phyloP scores from a whole-genome alignment of 2,329 filamentous ascomycete species.

The Fusarium citri region DNA sequence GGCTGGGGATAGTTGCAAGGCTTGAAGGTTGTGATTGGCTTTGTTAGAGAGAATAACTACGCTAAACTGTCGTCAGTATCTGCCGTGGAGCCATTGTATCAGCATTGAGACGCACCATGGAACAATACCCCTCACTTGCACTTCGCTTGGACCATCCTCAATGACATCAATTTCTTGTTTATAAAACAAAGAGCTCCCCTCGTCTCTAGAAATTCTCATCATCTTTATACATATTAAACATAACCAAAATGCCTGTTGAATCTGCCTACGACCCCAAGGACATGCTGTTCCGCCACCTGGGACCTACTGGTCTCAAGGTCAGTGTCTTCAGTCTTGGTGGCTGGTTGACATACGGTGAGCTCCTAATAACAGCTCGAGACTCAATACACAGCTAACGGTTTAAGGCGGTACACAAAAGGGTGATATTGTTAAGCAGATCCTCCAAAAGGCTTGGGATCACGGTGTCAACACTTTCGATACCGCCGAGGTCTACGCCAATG shows the following conservation, averaged over 20 bases:
- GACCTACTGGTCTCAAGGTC: constrained; percentile 45
- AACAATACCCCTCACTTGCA: constrained; percentile 24
- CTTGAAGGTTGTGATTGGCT: constrained; percentile 10
- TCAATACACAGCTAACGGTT: not conserved
- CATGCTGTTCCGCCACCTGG: constrained; percentile 46
- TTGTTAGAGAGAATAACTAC: not conserved
- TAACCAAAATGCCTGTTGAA: constrained; percentile 37
- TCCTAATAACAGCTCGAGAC: no score
- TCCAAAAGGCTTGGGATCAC: constrained; percentile 69
- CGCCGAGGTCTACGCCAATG: constrained; percentile 68
- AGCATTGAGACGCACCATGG: not conserved
- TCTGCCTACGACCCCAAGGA: constrained; percentile 44
- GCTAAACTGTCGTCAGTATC: constrained; percentile 26
- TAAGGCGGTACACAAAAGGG: constrained; percentile 67
- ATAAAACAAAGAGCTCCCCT: constrained; percentile 5
- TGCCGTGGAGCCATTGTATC: constrained; percentile 28
- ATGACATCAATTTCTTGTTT: constrained; percentile 21
- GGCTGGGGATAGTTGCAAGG: not conserved
- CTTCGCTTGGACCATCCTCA: constrained; percentile 18
- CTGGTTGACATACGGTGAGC: constrained; percentile 43
- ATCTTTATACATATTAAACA: not conserved
- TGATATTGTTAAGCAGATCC: constrained; percentile 68
- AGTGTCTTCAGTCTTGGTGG: constrained; percentile 44
- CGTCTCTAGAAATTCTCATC: not conserved
- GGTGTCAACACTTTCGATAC: constrained; percentile 73